Percentiles rank a stretch among this genome's conserved stretches.
These are phyloP conservation scores for Apiospora rasikravindrae DNA, from an alignment of 2,329 filamentous ascomycete species.

Conservation along the genomic window DNA sequence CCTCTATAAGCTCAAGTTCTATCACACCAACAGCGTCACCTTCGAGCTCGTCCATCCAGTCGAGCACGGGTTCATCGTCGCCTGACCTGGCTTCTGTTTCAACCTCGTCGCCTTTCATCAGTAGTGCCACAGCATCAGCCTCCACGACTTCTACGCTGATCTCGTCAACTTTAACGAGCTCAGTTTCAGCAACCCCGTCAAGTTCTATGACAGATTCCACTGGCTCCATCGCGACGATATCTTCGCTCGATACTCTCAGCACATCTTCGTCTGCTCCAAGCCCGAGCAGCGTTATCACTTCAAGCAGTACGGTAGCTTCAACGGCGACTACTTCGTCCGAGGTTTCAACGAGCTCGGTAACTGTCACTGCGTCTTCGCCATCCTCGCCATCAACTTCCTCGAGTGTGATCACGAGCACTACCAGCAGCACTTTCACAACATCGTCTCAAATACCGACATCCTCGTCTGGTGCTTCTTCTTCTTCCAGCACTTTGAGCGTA, in stretches of 20 bases:
- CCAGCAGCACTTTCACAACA: neutral
- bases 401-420: neutral
- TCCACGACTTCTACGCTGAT: neutral
- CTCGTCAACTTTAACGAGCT: conserved; percentile 4
- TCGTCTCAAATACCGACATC: neutral
- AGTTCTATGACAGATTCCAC: neutral
- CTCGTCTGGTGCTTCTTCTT: neutral
- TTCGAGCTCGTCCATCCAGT: neutral
- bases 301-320: conserved; percentile 2
- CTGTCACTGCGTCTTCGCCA: neutral
- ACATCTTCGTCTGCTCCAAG: neutral
- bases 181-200: neutral
- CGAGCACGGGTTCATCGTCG: neutral
- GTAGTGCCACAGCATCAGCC: neutral
- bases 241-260: neutral
- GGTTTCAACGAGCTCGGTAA: neutral
- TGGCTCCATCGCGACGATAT: neutral
- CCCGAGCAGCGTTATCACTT: neutral
- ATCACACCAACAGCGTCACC: neutral
- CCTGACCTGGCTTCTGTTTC: neutral
- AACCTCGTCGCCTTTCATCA: neutral
- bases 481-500: neutral
- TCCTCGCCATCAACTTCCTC: neutral
- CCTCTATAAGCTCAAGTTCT: neutral
- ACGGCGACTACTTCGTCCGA: neutral